phyloP scores from a whole-genome alignment of 441 rosid genomes.

The Pelargonium citronellum region DNA sequence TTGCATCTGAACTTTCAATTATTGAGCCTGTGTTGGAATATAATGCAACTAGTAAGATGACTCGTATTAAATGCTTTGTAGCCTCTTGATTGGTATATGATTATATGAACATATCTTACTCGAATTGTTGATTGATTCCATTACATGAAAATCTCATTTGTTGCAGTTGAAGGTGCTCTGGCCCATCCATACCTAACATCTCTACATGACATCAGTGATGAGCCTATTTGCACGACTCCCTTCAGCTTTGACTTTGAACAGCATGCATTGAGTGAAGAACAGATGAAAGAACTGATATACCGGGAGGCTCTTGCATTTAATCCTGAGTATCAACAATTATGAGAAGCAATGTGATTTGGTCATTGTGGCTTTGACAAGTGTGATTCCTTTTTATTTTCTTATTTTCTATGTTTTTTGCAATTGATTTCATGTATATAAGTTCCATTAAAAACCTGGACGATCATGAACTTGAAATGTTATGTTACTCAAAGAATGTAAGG shows the following conservation, averaged over 20 bases:
- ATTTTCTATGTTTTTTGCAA: not conserved
- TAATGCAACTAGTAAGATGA: not conserved
- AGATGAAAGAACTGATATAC: slow-evolving; percentile 84
- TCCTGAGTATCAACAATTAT: slow-evolving; percentile 41
- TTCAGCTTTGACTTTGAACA: slow-evolving; percentile 89
- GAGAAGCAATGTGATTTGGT: not conserved
- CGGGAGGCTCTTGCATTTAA: slow-evolving; percentile 64
- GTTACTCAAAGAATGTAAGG: not conserved
- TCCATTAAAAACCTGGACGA: not conserved
- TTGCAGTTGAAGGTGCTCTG: slow-evolving; percentile 83
- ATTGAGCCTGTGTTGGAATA: not conserved
- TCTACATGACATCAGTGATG: slow-evolving; percentile 38
- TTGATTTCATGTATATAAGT: not conserved
- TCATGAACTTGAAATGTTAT: not conserved
- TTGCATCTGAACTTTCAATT: not conserved
- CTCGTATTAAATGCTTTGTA: no score
- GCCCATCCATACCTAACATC: slow-evolving; percentile 77
- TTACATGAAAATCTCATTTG: not conserved
- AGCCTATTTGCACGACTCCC: slow-evolving; percentile 63
- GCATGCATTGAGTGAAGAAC: slow-evolving; percentile 70
- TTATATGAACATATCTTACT: not conserved
- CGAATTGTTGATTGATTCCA: not conserved
- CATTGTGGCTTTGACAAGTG: not conserved
- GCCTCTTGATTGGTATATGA: not conserved
- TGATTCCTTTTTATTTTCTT: not conserved